Percentiles rank a stretch among this genome's conserved stretches.
Conservation (phyloP, 108 stramenopile genomes). For the Licmophora abbreviata region DNA sequence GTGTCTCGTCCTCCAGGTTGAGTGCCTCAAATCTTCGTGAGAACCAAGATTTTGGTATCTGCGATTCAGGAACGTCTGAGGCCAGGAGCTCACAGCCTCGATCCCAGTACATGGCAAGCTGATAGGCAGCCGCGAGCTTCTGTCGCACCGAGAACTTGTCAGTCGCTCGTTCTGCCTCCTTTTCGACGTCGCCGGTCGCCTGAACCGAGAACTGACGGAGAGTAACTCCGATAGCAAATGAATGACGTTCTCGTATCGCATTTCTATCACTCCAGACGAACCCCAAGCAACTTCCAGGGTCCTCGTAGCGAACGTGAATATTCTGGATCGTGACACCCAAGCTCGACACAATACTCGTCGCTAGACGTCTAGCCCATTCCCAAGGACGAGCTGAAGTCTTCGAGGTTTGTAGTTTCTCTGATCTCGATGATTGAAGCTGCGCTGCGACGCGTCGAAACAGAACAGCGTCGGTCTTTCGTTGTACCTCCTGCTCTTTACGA, state of each 20-base stretch:
- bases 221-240: conserved; percentile 60
- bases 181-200: conserved; percentile 8
- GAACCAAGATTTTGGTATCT: not conserved
- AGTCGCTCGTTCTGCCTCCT: conserved; percentile 1
- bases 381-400: conserved; percentile 5
- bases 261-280: conserved; percentile 29
- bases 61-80: not conserved
- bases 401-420: conserved; percentile 3
- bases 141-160: conserved; percentile 4
- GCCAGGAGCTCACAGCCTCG: conserved; percentile 17
- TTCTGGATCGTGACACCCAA: conserved; percentile 55
- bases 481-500: conserved; percentile 9
- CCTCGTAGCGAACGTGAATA: conserved; percentile 72
- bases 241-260: conserved; percentile 19
- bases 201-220: conserved; percentile 44
- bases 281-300: conserved; percentile 54
- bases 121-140: conserved; percentile 38
- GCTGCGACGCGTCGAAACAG: conserved; percentile 9
- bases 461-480: conserved; percentile 14
- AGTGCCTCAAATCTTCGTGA: conserved; percentile 3
- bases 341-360: conserved; percentile 35
- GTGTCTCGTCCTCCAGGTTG: not conserved
- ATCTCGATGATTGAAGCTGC: not conserved
- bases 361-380: conserved; percentile 27
- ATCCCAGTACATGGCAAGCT: conserved; percentile 69